Base-by-base conservation (phyloP, 495 filamentous ascomycete species). In the Rusavskia elegans region DNA sequence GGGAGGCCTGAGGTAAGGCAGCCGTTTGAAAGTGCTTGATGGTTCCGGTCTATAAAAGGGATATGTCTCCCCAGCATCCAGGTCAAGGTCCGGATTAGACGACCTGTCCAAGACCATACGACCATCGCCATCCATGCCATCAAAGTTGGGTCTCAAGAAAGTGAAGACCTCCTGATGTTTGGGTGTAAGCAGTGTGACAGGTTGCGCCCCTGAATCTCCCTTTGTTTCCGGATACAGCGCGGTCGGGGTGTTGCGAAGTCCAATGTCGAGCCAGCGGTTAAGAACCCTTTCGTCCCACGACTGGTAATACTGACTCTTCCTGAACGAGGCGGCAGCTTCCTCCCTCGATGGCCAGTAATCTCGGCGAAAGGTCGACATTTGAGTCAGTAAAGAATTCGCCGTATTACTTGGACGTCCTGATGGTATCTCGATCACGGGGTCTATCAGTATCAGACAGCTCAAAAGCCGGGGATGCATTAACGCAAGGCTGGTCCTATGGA, bases 41-140 rank as follows among this genome's bases (percentile, higher is more conserved):
- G 82, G 76, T 59, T 95, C 92, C 29, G 86, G 72, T 4, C 85
- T 73, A 70, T 92, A 89, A 67, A 95, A 87, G 1, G 79, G 80
- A 54, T 71, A 74, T 14, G 56, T 60, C 21, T 64, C 63, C n/a
- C 58, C 48, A 32, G 64, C 57, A 16, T 66, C 59, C 7, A 65
- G 55, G 51, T 74, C 61, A 0, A 75, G 59, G 41, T 75, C 74
- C n/a, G 72, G 70, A 53, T 72, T 71, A 1, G 71, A 71, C 6
- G 62, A 53, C 25, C 65, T 61, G 59, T 74, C 71, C 5, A 71
- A 53, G 19, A 50, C 30, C 36, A 64, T 58, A 27, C 66, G 61
- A n/a, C 56, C 59, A 48, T 59, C 64, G 23, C 63, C 57, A 1
- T 66, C 64, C 13, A 63, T 54, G 23, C 66, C 61, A 46, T 67